phyloP scores from a whole-genome alignment of 1,284 basidiomycete genomes.

The Rhodofomes roseus region DNA sequence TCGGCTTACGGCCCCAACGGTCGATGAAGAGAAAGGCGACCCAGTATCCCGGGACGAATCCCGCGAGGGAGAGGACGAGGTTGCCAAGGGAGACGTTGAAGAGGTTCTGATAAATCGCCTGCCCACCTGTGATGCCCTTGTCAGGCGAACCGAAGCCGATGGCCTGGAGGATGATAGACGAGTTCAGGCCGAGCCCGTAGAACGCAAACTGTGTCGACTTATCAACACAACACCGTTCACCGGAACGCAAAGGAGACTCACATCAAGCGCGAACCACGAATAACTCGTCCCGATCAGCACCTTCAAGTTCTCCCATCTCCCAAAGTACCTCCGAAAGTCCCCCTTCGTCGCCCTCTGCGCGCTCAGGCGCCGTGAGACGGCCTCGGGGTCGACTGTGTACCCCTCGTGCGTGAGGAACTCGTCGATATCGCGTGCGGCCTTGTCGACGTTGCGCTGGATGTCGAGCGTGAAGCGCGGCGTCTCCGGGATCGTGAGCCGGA shows the following conservation, averaged over 20 bases:
- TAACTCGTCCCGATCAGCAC: slow-evolving; percentile 60
- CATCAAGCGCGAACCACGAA: slow-evolving; percentile 79
- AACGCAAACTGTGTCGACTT: slow-evolving; percentile 62
- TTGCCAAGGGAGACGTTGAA: slow-evolving; percentile 58
- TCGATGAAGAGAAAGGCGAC: slow-evolving; percentile 69
- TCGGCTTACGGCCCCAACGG: slow-evolving; percentile 68
- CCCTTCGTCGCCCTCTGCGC: slow-evolving; percentile 60
- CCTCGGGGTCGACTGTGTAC: slow-evolving; percentile 53
- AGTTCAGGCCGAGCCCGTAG: slow-evolving; percentile 84
- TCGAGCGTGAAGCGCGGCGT: slow-evolving; percentile 89
- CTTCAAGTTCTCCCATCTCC: slow-evolving; percentile 55
- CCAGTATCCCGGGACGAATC: slow-evolving; percentile 76
- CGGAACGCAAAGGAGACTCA: slow-evolving; percentile 26
- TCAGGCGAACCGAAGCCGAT: slow-evolving; percentile 53
- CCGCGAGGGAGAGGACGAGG: slow-evolving; percentile 68
- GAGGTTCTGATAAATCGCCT: slow-evolving; percentile 46
- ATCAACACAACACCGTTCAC: slow-evolving; percentile 6
- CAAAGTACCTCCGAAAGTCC: slow-evolving; percentile 64
- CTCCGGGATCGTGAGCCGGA: slow-evolving; percentile 76
- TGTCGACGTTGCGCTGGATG: slow-evolving; percentile 78
- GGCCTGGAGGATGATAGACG: slow-evolving; percentile 55
- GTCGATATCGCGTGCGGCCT: slow-evolving; percentile 67
- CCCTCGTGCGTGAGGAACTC: slow-evolving; percentile 55
- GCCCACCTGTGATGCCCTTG: slow-evolving; percentile 28
- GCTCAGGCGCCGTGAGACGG: slow-evolving; percentile 52